Conservation (phyloP, 176 grass and related monocot genomes). For the Areca catechu region DNA sequence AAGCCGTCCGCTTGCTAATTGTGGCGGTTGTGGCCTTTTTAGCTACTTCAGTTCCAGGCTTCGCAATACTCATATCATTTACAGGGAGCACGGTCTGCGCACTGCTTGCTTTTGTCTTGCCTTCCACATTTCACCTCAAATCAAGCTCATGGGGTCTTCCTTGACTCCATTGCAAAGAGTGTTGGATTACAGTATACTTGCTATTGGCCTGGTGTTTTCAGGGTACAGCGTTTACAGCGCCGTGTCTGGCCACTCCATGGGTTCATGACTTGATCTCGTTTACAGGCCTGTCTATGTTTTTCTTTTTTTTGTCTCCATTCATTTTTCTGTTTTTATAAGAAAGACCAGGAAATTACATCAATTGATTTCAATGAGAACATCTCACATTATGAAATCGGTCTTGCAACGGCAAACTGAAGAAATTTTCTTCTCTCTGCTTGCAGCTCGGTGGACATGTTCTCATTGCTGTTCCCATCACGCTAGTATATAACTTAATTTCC, state of each 20-base stretch:
- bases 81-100: constrained; percentile 77
- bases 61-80: constrained; percentile 65
- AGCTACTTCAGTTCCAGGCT: constrained; percentile 64
- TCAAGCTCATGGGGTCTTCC: constrained; percentile 46
- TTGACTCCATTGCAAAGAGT: constrained; percentile 31
- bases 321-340: no score
- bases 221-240: constrained; percentile 35
- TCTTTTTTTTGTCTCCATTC: no score
- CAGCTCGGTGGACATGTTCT: no score
- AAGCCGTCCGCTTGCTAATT: constrained; percentile 39
- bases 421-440: no score
- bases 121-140: constrained; percentile 51
- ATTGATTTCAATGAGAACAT: no score
- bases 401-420: no score
- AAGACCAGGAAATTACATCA: no score
- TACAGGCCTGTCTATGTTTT: no score
- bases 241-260: constrained; percentile 2
- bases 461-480: no score
- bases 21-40: constrained; percentile 33
- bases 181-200: constrained; percentile 47
- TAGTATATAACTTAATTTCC: no score
- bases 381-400: no score
- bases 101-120: constrained; percentile 74
- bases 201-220: constrained; percentile 51
- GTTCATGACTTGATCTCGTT: not conserved